Conservation (phyloP, 495 filamentous ascomycete genomes). For the Cryomyces minteri region DNA sequence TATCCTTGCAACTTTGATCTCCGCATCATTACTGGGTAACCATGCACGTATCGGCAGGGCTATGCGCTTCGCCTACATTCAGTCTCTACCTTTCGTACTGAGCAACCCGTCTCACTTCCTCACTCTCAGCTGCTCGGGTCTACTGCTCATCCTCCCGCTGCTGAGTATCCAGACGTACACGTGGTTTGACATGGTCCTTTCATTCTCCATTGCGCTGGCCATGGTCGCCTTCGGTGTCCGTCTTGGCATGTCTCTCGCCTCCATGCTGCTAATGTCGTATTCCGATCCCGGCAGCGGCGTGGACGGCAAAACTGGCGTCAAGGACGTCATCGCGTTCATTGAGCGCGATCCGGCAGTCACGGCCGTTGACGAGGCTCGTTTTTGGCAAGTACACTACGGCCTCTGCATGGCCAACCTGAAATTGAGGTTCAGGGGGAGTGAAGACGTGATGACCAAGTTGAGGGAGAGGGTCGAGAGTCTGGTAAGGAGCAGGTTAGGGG, state of each 20-base stretch:
- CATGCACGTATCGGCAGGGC: slow-evolving; percentile 82
- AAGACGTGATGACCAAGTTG: slow-evolving; percentile 47
- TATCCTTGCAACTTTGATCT: slow-evolving; percentile 74
- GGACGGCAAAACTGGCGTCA: slow-evolving; percentile 29
- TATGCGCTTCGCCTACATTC: slow-evolving; percentile 66
- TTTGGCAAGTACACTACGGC: slow-evolving; percentile 98
- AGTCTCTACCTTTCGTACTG: slow-evolving; percentile 59
- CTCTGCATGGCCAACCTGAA: slow-evolving; percentile 91
- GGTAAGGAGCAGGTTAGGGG: slow-evolving; percentile 71
- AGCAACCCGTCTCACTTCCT: slow-evolving; percentile 89
- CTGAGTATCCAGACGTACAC: slow-evolving; percentile 55
- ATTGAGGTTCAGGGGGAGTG: slow-evolving; percentile 32
- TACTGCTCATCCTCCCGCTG: slow-evolving; percentile 71
- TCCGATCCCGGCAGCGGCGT: slow-evolving; percentile 21
- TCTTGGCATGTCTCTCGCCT: slow-evolving; percentile 65
- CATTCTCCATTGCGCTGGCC: slow-evolving; percentile 52
- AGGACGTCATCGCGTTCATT: slow-evolving; percentile 66
- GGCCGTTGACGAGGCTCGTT: slow-evolving; percentile 69
- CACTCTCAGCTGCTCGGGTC: slow-evolving; percentile 62
- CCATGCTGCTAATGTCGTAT: slow-evolving; percentile 92
- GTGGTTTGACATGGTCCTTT: slow-evolving; percentile 69
- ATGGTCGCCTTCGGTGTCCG: slow-evolving; percentile 79
- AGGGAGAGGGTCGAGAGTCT: slow-evolving; percentile 57
- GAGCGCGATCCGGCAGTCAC: slow-evolving; percentile 58
- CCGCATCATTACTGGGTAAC: slow-evolving; percentile 74